Evolutionary conservation across 768 basidiomycete species (phyloP), one percentile per base, ranked within the genome.

Genomic region (Pholiota molesta): DNA sequence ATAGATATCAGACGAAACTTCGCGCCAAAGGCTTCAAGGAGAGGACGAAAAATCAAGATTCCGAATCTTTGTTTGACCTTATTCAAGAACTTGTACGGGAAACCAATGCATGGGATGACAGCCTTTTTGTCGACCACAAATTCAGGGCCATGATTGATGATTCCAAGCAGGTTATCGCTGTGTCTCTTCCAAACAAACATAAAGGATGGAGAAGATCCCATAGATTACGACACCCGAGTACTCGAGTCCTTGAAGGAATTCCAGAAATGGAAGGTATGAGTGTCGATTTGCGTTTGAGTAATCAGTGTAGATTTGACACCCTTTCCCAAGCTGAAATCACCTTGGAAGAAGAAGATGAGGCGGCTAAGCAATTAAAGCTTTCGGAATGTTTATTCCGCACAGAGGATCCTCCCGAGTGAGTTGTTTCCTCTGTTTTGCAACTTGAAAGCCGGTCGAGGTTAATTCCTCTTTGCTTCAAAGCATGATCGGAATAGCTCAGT

Each of bases 1-100:
- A 47, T 7, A 49, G 17, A 17, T 23, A 14, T 42, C 17, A 39
- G 14, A 29, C 5, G 42, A 57, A 31, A 47, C 44, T 4, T 16
- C 55, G 19, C 10, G 31, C 10, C 35, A 37, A 37, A 37, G 10
- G 10, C 35, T 37, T 37, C 23, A 35, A 35, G 1, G n/a, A 63
- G 33, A 53, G 16, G 49, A 55, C 28, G 13, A 31, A 39, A 52
- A 51, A 39, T 5, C 45, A 58, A 35, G 42, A 16, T 57, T 58
- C 74, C 6, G 72, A 77, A 51, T 68, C 72, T 52, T 83, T 37
- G 67, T 81, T 31, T 14, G 75, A 72, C 10, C 74, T 85, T 14
- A 79, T 85, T 33, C 75, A 76, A 16, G 81, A 84, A 66, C 75
- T 85, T 37, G 79, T 80, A 1, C 77, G 81, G 49, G 83, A 82